Percentiles rank a stretch among this genome's conserved stretches.
Evolutionary conservation across 805 yeast species (phyloP).

Genomic region (Scheffersomyces stipitis): DNA sequence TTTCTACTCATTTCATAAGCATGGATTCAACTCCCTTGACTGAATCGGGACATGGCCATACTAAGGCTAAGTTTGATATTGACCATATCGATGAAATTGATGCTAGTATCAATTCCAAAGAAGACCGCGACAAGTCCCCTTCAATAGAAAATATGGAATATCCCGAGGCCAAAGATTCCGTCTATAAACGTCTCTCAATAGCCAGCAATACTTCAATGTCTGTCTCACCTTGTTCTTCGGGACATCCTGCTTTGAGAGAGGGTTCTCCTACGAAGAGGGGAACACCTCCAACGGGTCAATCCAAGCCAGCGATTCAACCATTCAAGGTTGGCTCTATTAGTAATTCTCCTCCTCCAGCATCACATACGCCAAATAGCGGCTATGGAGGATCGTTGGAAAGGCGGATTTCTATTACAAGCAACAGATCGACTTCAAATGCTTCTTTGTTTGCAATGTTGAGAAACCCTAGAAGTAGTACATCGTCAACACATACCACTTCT

Average conservation of each 20-base stretch:
- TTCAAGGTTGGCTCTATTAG: constrained; percentile 64
- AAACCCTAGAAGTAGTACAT: constrained; percentile 48
- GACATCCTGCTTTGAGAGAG: constrained; percentile 3
- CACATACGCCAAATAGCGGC: constrained; percentile 11
- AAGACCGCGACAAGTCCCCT: background rate
- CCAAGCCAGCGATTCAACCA: constrained; percentile 48
- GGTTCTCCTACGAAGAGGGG: constrained; percentile 7
- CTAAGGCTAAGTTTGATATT: background rate
- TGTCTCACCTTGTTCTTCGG: constrained; percentile 26
- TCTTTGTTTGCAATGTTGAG: constrained; percentile 53
- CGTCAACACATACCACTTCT: constrained; percentile 33
- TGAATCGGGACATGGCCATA: background rate
- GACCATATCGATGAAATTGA: constrained; percentile 3
- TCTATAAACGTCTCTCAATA: constrained; percentile 12
- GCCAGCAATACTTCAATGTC: constrained; percentile 17
- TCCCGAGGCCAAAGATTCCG: constrained; percentile 1
- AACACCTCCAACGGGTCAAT: constrained; percentile 6
- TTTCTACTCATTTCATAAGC: constrained; percentile 56
- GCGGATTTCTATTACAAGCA: constrained; percentile 43
- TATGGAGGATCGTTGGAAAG: constrained; percentile 33
- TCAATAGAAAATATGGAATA: too few relatives aligned
- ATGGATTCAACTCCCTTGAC: constrained; percentile 32
- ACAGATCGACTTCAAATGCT: constrained; percentile 51
- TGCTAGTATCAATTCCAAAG: background rate
- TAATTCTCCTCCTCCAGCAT: constrained; percentile 38